Evolutionary conservation across 331 rosid genomes (phyloP), one percentile per base, ranked within the genome.

Genomic region (Cucumis variabilis): DNA sequence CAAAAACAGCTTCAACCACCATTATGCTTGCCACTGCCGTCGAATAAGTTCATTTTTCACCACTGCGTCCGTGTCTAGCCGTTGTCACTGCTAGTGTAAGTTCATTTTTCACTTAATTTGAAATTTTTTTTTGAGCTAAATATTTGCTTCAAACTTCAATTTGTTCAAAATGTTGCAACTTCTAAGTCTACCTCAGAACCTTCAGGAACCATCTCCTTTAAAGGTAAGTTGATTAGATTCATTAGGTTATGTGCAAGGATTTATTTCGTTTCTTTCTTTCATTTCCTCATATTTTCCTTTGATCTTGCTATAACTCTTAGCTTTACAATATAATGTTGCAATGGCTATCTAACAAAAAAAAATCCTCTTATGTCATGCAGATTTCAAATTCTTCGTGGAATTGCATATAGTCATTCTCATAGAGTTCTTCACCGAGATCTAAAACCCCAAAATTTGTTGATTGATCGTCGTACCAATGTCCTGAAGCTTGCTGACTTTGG

Each of bases 401-500:
- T 97, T 93, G 99, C 98, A 86, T 97, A 97, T 89, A 95, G 99
- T 80, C 99, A 95, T 87, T 97, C 98, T 14, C 99, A 95, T 84
- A 94, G 98, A 90, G 97, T 97, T 95, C 99, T 97, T 89, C 99
- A 97, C 80, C 95, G 98, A 88, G 99, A 97, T 91, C 93, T 97
- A 88, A 97, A 97, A 88, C 99, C 99, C 53, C 98, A 95, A 90
- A 97, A 97, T 91, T 88, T 97, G 90, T 92, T 97, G 96, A 93
- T 97, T 86, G 99, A 97, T 88, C 98, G 97, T 28, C 90, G 96
- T 82, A 93, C 93, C 87, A 97, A 97, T 90, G 93, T 95, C 21
- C 91, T 97, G 82, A 97, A 97, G 94, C 99, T 97, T 92, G 99
- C 99, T 84, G 99, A 97, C 89, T 97, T 97, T 89, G 99, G 99